Conservation (phyloP, 768 basidiomycete genomes). For the Tulasnella sp. region DNA sequence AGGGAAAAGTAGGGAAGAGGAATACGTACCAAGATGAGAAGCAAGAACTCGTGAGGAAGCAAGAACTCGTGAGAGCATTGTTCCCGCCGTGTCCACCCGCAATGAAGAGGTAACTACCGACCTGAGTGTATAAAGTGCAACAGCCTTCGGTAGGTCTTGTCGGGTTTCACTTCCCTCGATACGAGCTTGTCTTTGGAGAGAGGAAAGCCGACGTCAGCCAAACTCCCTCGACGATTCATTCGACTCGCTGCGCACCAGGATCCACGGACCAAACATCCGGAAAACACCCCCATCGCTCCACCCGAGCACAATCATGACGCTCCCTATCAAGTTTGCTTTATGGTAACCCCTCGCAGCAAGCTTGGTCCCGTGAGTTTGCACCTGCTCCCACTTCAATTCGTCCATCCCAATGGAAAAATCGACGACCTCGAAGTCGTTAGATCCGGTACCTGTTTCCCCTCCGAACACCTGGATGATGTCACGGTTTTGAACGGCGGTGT, state of each 20-base stretch:
- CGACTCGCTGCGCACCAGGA: conserved; percentile 60
- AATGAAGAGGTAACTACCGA: conserved; percentile 90
- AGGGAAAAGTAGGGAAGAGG: too few species aligned
- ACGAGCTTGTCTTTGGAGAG: conserved; percentile 42
- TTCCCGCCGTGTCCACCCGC: conserved; percentile 83
- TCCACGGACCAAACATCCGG: conserved; percentile 86
- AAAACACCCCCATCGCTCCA: conserved; percentile 87
- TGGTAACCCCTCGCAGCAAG: conserved; percentile 69
- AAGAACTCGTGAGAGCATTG: conserved; percentile 61
- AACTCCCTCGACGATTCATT: background rate
- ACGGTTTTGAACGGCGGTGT: too few species aligned
- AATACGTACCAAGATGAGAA: too few species aligned
- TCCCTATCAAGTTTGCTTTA: conserved; percentile 82
- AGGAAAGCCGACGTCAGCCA: background rate
- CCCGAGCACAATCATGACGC: conserved; percentile 85
- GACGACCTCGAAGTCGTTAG: too few species aligned
- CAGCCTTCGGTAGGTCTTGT: conserved; percentile 60
- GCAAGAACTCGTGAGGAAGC: too few species aligned
- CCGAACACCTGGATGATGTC: too few species aligned
- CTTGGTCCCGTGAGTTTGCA: conserved; percentile 54
- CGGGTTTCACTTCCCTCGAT: conserved; percentile 45
- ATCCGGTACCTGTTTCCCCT: too few species aligned
- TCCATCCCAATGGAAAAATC: too few species aligned
- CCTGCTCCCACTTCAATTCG: conserved; percentile 60
- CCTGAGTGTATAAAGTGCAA: conserved; percentile 87